Evolutionary conservation across 2,329 filamentous ascomycete species (phyloP), one percentile per base, ranked within the genome.

Genomic region (Orbilia blumenaviensis): DNA sequence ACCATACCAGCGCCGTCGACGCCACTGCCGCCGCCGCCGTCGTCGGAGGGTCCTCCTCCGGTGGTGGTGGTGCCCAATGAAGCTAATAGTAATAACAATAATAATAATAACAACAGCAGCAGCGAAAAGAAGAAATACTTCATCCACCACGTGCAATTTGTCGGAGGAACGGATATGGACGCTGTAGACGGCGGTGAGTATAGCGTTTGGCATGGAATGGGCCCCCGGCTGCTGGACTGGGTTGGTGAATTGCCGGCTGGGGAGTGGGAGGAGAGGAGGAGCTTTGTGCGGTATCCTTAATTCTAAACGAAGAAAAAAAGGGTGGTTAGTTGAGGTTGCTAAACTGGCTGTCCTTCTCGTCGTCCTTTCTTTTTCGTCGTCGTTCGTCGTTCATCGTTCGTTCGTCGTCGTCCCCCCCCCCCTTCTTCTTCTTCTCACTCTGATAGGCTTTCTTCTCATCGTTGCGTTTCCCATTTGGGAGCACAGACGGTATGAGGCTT

Each of bases 191-290:
- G 58, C 12, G 74, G 78, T 7, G 60, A 77, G 58, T 76, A 78
- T 63, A 77, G 79, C 42, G 44, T 76, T 25, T 80, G 79, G 79
- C 78, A 80, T 58, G 72, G 63, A 8, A 78, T 80, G 77, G 74
- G 71, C 10, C 62, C 58, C 9, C 77, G 76, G 14, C 75, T 61
- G 6, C 44, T 78, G 27, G 67, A 78, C 29, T 80, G 78, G 79
- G 61, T 78, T 42, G 64, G 63, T 25, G 60, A 74, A 34, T 9
- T 74, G 16, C 69, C 69, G 3, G 42, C 52, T 18, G 44, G 29
- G 9, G 48, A 72, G 46, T 72, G 67, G 67, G 42, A 48, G 21
- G 25, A 12, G 7, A 56, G 18, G 16, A 54, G 38, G 58, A 66
- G 34, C 12, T 72, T 64, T 64, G 32, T 4, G 36, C 16, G 7